Evolutionary conservation across 1,284 basidiomycete genomes (phyloP).

Genomic region (Porodaedalea pini): DNA sequence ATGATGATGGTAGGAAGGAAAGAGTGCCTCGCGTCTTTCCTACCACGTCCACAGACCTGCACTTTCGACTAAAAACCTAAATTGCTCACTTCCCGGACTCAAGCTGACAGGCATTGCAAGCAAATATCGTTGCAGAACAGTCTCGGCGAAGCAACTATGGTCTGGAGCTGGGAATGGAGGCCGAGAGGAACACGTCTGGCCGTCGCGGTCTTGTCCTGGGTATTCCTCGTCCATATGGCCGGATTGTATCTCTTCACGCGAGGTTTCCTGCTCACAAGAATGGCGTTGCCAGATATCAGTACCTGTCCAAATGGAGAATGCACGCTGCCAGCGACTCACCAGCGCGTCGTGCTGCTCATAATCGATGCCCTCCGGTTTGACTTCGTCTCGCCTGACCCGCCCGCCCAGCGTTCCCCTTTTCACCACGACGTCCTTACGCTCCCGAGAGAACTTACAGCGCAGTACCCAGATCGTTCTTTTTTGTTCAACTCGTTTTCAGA

Average conservation of each 20-base stretch:
- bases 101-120: no score
- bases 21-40: no score
- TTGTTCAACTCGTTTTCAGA: constrained; percentile 90
- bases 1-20: no score
- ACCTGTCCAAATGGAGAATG: constrained; percentile 44
- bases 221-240: constrained; percentile 56
- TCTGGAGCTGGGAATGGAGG: constrained; percentile 6
- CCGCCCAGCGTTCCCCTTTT: constrained; percentile 57
- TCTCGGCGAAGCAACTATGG: neutral
- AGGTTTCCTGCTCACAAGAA: constrained; percentile 84
- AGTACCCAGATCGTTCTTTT: constrained; percentile 69
- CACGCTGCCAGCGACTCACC: constrained; percentile 62
- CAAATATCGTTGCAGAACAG: no score
- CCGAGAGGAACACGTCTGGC: constrained; percentile 15
- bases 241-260: constrained; percentile 80
- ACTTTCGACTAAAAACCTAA: no score
- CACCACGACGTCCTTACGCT: constrained; percentile 84
- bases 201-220: constrained; percentile 46
- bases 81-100: no score
- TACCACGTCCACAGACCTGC: no score
- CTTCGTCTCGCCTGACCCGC: constrained; percentile 78
- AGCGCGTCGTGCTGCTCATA: constrained; percentile 79
- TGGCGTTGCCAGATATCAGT: constrained; percentile 66
- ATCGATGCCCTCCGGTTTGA: constrained; percentile 95
- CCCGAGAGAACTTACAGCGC: constrained; percentile 65